Conservation (phyloP, 148 eudicot species). For the Nepenthes mirabilis region DNA sequence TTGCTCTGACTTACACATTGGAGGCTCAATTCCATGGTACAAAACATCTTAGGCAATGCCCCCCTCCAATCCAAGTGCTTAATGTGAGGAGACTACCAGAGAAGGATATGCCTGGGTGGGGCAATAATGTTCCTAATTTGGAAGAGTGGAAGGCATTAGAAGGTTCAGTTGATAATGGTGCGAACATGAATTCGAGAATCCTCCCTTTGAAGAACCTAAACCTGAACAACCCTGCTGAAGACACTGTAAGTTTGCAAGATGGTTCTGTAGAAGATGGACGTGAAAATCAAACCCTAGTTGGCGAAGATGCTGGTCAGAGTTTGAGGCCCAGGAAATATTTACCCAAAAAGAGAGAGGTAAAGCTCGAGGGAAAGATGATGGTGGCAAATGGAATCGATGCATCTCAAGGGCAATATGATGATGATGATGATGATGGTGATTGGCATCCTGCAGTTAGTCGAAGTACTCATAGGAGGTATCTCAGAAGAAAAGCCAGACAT, state of each 20-base stretch:
- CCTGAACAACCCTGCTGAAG: slow-evolving; percentile 37
- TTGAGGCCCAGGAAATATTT: slow-evolving; percentile 31
- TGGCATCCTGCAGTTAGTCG: slow-evolving; percentile 91
- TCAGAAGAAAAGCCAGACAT: slow-evolving; percentile 76
- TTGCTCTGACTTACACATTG: slow-evolving; percentile 86
- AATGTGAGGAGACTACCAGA: slow-evolving; percentile 84
- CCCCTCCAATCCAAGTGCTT: slow-evolving; percentile 67
- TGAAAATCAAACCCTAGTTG: slow-evolving; percentile 25
- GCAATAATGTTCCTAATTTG: slow-evolving; percentile 78
- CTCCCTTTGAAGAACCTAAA: slow-evolving; percentile 65
- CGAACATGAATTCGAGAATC: slow-evolving; percentile 43
- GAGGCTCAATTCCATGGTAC: slow-evolving; percentile 84
- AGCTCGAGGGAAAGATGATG: slow-evolving; percentile 75
- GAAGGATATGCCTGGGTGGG: slow-evolving; percentile 96
- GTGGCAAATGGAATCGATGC: slow-evolving; percentile 93
- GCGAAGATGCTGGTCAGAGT: slow-evolving; percentile 23
- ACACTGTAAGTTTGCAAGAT: slow-evolving; percentile 22
- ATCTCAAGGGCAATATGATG: slow-evolving; percentile 60
- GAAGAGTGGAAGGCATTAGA: slow-evolving; percentile 95
- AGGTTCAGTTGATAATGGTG: slow-evolving; percentile 21
- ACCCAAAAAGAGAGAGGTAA: slow-evolving; percentile 58
- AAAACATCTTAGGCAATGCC: slow-evolving; percentile 65
- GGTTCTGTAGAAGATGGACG: slow-evolving; percentile 29
- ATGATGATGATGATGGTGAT: slow-evolving; percentile 53
- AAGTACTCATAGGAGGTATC: slow-evolving; percentile 81